Conservation (phyloP, 2,329 filamentous ascomycete species). For the Hirsutella minnesotensis region DNA sequence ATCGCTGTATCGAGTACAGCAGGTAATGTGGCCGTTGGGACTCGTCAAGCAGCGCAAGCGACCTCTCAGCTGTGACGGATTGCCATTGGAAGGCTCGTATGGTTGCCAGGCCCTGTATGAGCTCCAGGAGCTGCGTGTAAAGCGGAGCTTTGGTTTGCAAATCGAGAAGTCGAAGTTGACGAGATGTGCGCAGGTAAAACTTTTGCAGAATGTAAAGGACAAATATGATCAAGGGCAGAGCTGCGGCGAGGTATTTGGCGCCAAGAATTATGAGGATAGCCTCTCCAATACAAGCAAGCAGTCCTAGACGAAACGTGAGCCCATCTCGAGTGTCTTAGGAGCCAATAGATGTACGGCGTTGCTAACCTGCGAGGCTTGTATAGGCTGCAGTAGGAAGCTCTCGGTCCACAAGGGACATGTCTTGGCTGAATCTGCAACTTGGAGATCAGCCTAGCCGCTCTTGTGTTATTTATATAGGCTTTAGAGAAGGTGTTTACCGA, state of each 20-base stretch:
- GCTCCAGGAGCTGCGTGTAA: constrained; percentile 27
- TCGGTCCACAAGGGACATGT: constrained; percentile 1
- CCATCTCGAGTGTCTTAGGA: neutral
- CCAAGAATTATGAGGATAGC: neutral
- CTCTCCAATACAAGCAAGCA: neutral
- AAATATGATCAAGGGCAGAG: constrained; percentile 24
- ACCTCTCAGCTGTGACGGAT: constrained; percentile 23
- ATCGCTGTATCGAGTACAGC: constrained; percentile 36
- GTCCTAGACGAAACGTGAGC: neutral
- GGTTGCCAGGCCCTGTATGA: constrained; percentile 32
- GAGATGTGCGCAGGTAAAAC: constrained; percentile 20
- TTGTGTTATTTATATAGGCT: neutral
- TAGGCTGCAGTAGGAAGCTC: neutral
- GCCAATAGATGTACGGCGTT: no score
- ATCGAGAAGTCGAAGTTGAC: constrained; percentile 24
- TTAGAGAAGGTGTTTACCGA: neutral
- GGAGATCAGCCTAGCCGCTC: neutral
- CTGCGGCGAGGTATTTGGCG: constrained; percentile 29
- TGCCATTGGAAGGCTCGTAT: constrained; percentile 39
- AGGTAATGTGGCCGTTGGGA: constrained; percentile 41
- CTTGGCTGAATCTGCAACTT: constrained; percentile 3
- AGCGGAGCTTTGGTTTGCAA: constrained; percentile 23
- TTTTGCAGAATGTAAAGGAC: constrained; percentile 12
- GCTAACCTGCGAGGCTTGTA: neutral
- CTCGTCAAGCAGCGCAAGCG: constrained; percentile 28